Conservation (phyloP, 345 rosid species). For the Streptanthus diversifolius region DNA sequence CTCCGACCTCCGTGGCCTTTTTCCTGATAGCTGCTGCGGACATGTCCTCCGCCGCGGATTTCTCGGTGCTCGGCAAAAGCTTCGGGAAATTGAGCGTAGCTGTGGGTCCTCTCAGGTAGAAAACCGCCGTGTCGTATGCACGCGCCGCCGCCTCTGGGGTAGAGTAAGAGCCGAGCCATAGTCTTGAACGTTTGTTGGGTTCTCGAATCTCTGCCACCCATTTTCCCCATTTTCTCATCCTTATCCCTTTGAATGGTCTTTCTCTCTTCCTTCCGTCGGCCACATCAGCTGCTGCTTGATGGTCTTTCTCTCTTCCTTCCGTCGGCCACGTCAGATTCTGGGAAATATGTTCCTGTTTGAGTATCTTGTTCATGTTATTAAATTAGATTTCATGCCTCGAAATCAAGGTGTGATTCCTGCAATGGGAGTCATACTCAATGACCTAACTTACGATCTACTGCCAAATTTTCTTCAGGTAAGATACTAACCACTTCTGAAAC, state of each 20-base stretch:
- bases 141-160: conserved; percentile 91
- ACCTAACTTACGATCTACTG: conserved; percentile 59
- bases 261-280: conserved; percentile 40
- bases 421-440: conserved; percentile 66
- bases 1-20: conserved; percentile 86
- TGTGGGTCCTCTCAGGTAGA: conserved; percentile 75
- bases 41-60: conserved; percentile 44
- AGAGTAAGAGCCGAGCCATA: conserved; percentile 94
- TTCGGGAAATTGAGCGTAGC: conserved; percentile 80
- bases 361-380: too few relatives aligned
- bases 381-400: too few relatives aligned
- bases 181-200: conserved; percentile 89
- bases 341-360: too few relatives aligned
- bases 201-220: conserved; percentile 99
- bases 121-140: conserved; percentile 93
- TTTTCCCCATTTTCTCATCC: conserved; percentile 99
- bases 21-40: conserved; percentile 73
- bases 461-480: conserved; percentile 66
- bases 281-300: conserved; percentile 16
- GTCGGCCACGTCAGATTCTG: too few relatives aligned
- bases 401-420: too few relatives aligned
- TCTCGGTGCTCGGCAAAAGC: conserved; percentile 42
- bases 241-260: conserved; percentile 75
- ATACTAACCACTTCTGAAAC: not conserved
- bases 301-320: too few relatives aligned